Conservation (phyloP, 306 rosid species). For the Geum urbanum region DNA sequence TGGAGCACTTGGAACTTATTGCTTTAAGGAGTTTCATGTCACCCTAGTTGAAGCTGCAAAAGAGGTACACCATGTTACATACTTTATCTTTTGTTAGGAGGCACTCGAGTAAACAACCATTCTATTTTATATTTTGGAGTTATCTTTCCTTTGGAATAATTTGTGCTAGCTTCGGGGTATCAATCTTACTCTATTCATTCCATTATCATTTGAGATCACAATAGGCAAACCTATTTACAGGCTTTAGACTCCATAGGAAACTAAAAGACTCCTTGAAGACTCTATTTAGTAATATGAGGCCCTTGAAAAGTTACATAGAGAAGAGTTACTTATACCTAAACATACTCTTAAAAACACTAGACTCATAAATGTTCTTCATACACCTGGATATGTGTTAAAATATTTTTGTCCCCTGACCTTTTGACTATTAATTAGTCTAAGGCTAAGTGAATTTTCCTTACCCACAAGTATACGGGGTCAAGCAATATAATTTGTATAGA, state of each 20-base stretch:
- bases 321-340: not conserved
- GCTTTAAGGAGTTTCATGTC: conserved; percentile 79
- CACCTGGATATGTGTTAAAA: not conserved
- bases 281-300: not conserved
- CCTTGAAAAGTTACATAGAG: not conserved
- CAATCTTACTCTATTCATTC: not conserved
- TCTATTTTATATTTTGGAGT: conserved; percentile 10
- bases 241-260: not conserved
- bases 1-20: conserved; percentile 83
- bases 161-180: not conserved
- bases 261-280: not conserved
- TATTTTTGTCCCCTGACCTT: too few relatives aligned
- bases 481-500: too few relatives aligned
- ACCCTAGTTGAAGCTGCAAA: conserved; percentile 70
- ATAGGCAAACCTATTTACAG: not conserved
- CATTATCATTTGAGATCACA: not conserved
- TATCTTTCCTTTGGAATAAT: conserved; percentile 1
- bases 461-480: too few relatives aligned
- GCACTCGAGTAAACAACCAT: not conserved
- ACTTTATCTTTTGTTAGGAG: conserved; percentile 5
- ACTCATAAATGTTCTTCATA: not conserved
- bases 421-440: too few relatives aligned
- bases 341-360: not conserved
- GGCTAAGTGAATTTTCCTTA: too few relatives aligned
- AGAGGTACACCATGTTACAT: conserved; percentile 46